These are phyloP conservation scores for Tilletia walkeri DNA, from an alignment of 1,284 basidiomycete species.

Conservation along the genomic window DNA sequence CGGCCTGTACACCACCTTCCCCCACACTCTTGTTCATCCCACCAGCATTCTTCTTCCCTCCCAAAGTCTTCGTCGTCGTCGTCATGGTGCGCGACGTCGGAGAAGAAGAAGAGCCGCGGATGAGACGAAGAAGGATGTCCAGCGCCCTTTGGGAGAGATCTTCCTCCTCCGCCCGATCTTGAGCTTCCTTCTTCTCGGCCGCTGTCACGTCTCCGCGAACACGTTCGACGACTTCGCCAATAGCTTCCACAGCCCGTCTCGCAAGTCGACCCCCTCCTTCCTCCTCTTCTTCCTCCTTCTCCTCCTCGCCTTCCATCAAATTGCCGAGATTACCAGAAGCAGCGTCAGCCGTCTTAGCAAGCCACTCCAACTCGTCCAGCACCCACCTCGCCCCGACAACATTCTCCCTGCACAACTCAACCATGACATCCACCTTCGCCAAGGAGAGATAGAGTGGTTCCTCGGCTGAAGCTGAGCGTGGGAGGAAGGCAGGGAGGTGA, in stretches of 20 bases:
- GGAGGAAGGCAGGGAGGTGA: constrained; percentile 31
- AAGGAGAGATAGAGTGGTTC: constrained; percentile 40
- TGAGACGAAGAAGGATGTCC: constrained; percentile 9
- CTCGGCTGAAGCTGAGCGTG: constrained; percentile 32
- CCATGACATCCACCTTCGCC: constrained; percentile 41
- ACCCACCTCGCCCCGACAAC: constrained; percentile 13
- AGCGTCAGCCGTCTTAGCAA: not conserved
- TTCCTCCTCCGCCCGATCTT: not conserved
- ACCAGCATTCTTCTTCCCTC: no score
- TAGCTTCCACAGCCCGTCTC: not conserved
- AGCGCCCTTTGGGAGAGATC: constrained; percentile 3
- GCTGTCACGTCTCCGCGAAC: not conserved
- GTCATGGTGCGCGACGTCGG: no score
- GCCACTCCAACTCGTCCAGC: constrained; percentile 9
- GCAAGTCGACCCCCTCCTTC: not conserved
- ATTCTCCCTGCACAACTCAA: constrained; percentile 25
- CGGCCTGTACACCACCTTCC: not conserved
- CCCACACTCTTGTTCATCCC: not conserved
- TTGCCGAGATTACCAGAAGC: not conserved
- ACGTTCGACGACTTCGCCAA: constrained; percentile 1
- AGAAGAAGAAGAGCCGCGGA: not conserved
- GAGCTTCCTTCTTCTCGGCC: not conserved
- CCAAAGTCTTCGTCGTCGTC: no score
- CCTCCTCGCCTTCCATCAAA: not conserved
- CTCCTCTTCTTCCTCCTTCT: not conserved